Base-by-base conservation (phyloP, 2,329 filamentous ascomycete genomes). In the Fusarium camptoceras region DNA sequence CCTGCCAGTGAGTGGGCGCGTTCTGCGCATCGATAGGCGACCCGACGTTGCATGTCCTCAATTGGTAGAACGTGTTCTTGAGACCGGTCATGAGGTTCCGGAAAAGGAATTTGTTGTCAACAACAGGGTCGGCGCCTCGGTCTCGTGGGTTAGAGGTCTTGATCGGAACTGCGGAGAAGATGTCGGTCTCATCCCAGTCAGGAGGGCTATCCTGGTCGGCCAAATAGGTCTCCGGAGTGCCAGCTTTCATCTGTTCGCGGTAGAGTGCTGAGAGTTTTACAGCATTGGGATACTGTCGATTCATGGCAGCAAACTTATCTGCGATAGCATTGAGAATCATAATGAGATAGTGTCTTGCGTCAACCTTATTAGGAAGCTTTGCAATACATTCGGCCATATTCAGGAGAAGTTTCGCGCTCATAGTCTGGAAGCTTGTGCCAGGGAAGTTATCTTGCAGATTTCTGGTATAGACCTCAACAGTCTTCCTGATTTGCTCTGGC, bases 381-480 rank as follows among this genome's bases (percentile, higher is more conserved):
- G 94, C 93, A 76, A 99, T 99, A 78, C 94, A 97, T 76, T 99
- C 97, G 0, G 95, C 96, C 94, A 99, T 97, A 78, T 99, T 99
- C 15, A 99, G 85, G 1, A 99, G 84, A 5, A 99, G 85, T 80
- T 98, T 99, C 0, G 96, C 97, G 75, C 96, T 98, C 96, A 99
- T 99, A 0, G 96, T 99, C 80, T 99, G 97, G 77, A 99, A 99
- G 80, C 95, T 99, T 1, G 97, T 98, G 11, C 97, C 97, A 0
- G 96, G 97, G 68, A 97, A 97, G 69, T 93, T 94, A 79, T 98
- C 96, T 76, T 97, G 94, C 24, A 99, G 84, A 75, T 98, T 98
- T 76, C 92, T 94, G 3, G 97, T 98, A 80, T 99, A 99, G 6
- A 99, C 96, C 77, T 97, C 93, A 12, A 99, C 94, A 0, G 97